A percentile compares a stretch with the other conserved stretches of the same genome.
Conservation (phyloP, 257 asterid genomes). For the Primulina eburnea region DNA sequence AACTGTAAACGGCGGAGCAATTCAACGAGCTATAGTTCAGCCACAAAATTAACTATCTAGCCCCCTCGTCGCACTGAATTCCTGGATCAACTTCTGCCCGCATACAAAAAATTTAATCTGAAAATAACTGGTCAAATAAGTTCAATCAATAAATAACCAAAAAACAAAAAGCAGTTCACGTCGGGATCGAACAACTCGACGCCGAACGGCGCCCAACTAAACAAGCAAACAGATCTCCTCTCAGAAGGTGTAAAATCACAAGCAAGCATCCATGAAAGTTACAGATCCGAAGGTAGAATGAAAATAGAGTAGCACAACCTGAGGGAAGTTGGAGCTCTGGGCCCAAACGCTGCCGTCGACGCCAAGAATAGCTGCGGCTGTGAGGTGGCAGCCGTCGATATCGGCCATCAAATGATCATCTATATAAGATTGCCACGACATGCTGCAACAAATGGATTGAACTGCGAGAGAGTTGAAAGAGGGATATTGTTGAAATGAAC, state of each 20-base stretch:
- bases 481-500: neutral
- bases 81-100: neutral
- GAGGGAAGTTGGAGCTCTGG: conserved; percentile 66
- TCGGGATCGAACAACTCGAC: conserved; percentile 14
- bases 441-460: neutral
- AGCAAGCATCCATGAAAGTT: neutral
- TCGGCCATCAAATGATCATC: conserved; percentile 82
- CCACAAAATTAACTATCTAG: neutral
- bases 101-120: neutral
- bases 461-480: neutral
- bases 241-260: neutral
- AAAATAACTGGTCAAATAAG: neutral
- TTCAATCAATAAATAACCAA: neutral
- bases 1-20: neutral
- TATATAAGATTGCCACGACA: conserved; percentile 92
- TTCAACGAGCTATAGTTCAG: neutral
- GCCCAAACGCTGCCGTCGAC: conserved; percentile 88
- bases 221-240: conserved; percentile 21
- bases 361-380: conserved; percentile 77
- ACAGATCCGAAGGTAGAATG: conserved; percentile 28
- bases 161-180: conserved; percentile 1
- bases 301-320: conserved; percentile 36
- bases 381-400: conserved; percentile 50
- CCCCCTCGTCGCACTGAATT: neutral
- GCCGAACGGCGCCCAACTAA: neutral